Conservation (phyloP, 306 rosid genomes). For the Quercus suber region DNA sequence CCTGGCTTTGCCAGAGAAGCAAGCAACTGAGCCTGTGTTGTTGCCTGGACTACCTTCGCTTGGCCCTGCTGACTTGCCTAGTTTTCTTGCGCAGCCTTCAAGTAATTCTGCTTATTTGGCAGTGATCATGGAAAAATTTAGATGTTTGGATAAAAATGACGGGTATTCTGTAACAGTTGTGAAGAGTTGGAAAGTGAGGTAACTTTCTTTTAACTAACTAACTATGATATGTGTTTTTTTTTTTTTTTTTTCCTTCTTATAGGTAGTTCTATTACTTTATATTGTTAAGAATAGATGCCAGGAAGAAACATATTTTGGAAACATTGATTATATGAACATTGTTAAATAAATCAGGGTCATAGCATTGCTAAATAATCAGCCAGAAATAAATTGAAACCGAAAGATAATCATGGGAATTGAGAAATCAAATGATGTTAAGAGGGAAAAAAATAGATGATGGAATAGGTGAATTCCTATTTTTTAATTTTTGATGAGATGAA, state of each 20-base stretch:
- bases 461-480: background rate
- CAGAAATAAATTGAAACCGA: background rate
- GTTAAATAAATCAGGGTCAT: no score
- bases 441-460: background rate
- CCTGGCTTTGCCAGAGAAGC: constrained; percentile 13
- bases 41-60: constrained; percentile 41
- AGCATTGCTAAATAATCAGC: background rate
- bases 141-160: constrained; percentile 23
- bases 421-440: background rate
- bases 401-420: background rate
- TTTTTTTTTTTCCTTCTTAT: background rate
- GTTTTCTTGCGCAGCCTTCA: constrained; percentile 14
- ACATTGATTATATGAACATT: no score
- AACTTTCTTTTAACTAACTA: background rate
- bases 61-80: constrained; percentile 23
- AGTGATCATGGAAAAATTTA: constrained; percentile 18
- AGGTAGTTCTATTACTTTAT: background rate
- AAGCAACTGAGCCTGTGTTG: constrained; percentile 3
- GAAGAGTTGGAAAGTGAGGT: constrained; percentile 38
- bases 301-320: background rate
- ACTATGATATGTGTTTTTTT: background rate
- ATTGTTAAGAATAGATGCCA: background rate
- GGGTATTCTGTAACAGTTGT: constrained; percentile 38
- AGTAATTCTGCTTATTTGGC: constrained; percentile 29
- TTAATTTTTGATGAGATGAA: background rate